Evolutionary conservation across 1,139 yeast species (phyloP), one percentile per base, ranked within the genome.

Genomic region (Zhuliangozyma blackwelliae): DNA sequence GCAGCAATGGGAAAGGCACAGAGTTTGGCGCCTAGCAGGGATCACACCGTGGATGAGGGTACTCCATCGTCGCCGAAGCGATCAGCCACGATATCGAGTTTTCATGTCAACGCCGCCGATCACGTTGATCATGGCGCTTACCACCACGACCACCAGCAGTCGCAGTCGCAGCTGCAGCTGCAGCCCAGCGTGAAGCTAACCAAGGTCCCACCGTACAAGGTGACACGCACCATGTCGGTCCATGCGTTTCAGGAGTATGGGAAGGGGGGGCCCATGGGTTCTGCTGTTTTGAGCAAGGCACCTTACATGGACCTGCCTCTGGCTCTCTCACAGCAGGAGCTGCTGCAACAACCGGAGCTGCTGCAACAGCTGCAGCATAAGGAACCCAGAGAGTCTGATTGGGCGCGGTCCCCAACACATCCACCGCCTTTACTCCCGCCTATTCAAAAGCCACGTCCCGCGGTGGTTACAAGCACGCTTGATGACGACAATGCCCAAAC

Each of bases 401-500:
- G 28, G 7, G 10, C 28, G 21, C 9, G 31, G 11, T 23, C 37
- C 6, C 28, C 31, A 16, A 10, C 28, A n/a, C 22, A 19, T 19
- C 31, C 29, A 16, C 38, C 41, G 7, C 27, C 31, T 9, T 29
- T 40, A 13, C 13, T 21, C 19, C 34, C 31, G 21, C 30, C 32
- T 12, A 29, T 26, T 3, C n/a, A 27, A 7, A 8, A 27, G 9
- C 39, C 39, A 11, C 23, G 5, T 7, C 23, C 23, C 5, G 23
- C 23, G 9, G 29, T 25, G 5, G 22, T 35, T 28, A 13, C 39
- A 5, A 43, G 36, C 28, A 41, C 41, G n/a, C 31, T 39, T 19
- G 46, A 39, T 33, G 41, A 43, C 22, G 40, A 43, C 36, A 41
- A 43, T 32, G 38, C 43, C 3, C 43, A 43, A 28, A 39, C 44